These are phyloP conservation scores for Plasmodium adleri DNA, from an alignment of 169 alveolate genomes.

Conservation along the genomic window DNA sequence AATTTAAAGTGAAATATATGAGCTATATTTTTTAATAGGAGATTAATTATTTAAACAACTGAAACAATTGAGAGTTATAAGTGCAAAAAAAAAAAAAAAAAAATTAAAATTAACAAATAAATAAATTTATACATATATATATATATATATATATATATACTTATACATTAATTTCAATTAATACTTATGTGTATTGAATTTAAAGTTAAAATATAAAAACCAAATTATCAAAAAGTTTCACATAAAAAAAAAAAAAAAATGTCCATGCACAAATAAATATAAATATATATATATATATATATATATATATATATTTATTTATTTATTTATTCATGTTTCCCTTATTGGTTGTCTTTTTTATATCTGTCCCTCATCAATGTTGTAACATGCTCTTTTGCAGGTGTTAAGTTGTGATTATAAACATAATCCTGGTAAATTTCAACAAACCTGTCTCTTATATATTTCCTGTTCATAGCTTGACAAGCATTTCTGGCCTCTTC, in stretches of 20 bases:
- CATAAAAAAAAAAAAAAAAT: too few relatives aligned
- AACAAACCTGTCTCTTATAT: constrained; percentile 46
- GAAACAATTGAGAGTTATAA: too few relatives aligned
- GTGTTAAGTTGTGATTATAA: constrained; percentile 58
- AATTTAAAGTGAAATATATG: constrained; percentile 10
- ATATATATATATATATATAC: too few relatives aligned
- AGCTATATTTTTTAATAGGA: constrained; percentile 17
- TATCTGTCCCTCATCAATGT: constrained; percentile 73
- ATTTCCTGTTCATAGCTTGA: constrained; percentile 47
- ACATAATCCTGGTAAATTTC: constrained; percentile 70
- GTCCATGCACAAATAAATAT: background rate
- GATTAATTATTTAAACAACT: too few relatives aligned
- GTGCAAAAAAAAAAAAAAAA: too few relatives aligned
- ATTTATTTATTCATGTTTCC: too few relatives aligned
- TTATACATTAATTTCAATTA: too few relatives aligned
- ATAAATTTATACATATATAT: too few relatives aligned
- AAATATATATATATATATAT: background rate
- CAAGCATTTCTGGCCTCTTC: constrained; percentile 76
- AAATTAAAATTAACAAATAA: too few relatives aligned
- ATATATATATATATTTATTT: background rate
- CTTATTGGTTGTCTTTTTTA: constrained; percentile 64
- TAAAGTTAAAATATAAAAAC: too few relatives aligned
- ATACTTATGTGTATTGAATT: too few relatives aligned
- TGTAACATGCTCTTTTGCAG: constrained; percentile 56
- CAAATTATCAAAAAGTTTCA: too few relatives aligned